These are phyloP conservation scores for Petrea volubilis DNA, from an alignment of 257 asterid species.

Conservation along the genomic window DNA sequence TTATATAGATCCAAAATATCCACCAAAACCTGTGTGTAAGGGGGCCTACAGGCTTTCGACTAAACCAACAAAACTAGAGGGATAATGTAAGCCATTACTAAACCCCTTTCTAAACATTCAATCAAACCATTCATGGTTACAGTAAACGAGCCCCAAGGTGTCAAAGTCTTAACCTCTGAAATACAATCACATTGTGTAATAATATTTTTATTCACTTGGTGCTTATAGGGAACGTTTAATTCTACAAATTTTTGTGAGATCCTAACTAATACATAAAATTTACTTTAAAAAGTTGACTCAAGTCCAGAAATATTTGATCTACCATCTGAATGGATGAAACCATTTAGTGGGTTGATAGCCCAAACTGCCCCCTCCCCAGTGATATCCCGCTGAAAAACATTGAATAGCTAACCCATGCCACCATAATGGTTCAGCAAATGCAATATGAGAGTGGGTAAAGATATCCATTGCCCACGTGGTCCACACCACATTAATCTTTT, in stretches of 20 bases:
- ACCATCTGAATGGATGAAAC: not conserved
- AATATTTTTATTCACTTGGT: not conserved
- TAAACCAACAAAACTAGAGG: no score
- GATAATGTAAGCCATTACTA: no score
- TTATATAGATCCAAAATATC: no score
- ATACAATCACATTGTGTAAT: not conserved
- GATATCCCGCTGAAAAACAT: not conserved
- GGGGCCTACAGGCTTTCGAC: no score
- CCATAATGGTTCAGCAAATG: conserved; percentile 20
- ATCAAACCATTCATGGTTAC: no score
- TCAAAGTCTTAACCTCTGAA: not conserved
- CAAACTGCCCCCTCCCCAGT: no score
- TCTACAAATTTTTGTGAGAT: conserved; percentile 5
- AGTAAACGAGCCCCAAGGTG: no score
- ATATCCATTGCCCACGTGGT: conserved; percentile 24
- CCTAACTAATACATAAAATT: not conserved
- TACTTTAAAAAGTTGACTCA: no score
- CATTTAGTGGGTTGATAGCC: no score
- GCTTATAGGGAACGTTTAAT: not conserved
- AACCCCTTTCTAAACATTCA: no score
- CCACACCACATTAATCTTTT: conserved; percentile 20
- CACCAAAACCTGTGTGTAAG: no score
- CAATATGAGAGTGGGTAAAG: conserved; percentile 4
- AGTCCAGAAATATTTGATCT: not conserved
- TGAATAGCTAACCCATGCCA: conserved; percentile 6